A percentile compares a stretch with the other conserved stretches of the same genome.
Conservation (phyloP, 78 protist species). For the Isochrysis galbana region DNA sequence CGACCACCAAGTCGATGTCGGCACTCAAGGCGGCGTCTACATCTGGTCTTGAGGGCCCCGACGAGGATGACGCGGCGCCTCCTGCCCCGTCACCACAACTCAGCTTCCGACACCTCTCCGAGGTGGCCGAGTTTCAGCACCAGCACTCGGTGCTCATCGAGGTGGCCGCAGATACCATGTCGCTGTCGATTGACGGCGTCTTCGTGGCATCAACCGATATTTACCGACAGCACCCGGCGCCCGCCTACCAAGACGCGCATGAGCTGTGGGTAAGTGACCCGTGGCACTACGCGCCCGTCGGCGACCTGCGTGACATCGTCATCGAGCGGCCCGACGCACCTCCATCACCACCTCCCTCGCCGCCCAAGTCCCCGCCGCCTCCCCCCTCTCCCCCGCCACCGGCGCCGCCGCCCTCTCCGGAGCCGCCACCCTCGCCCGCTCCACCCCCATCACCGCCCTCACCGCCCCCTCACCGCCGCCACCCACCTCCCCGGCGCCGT, state of each 20-base stretch:
- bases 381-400: background rate
- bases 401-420: background rate
- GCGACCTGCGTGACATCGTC: background rate
- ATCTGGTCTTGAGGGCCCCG: too few species aligned
- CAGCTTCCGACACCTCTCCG: too few species aligned
- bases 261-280: background rate
- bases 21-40: too few species aligned
- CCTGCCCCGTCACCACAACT: too few species aligned
- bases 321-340: background rate
- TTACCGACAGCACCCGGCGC: too few species aligned
- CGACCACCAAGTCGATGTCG: too few species aligned
- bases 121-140: too few species aligned
- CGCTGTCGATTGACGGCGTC: background rate
- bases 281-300: background rate
- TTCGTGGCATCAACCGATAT: too few species aligned
- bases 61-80: too few species aligned
- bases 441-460: background rate
- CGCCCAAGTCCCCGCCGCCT: background rate
- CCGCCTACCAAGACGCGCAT: background rate
- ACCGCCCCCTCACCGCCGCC: background rate
- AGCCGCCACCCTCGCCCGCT: background rate
- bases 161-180: background rate
- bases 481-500: background rate
- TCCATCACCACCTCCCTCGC: background rate
- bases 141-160: background rate